Evolutionary conservation across 306 rosid species (phyloP).

Genomic region (Herpetospermum pedunculosum): DNA sequence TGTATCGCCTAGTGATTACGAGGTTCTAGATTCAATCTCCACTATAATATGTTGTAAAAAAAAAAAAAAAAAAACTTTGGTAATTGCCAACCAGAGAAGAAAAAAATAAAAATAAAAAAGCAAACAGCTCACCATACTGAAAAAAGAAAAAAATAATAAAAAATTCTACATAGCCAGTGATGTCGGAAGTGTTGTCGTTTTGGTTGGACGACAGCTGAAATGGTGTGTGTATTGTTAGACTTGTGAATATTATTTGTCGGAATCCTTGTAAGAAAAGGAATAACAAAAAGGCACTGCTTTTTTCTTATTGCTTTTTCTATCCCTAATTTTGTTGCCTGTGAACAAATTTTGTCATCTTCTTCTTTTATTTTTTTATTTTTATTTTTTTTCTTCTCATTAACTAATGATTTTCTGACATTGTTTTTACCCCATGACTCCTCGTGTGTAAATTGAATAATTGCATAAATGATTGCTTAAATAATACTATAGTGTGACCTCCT

Average conservation of each 20-base stretch:
- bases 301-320: neutral
- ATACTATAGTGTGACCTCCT: neutral
- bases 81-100: too few relatives aligned
- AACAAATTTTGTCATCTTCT: constrained; percentile 6
- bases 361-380: neutral
- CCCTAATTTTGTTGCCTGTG: constrained; percentile 4
- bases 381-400: neutral
- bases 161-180: neutral
- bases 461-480: neutral
- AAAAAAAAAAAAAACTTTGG: too few relatives aligned
- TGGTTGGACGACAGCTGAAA: neutral
- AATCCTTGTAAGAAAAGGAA: neutral
- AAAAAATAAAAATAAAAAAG: neutral
- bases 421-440: neutral
- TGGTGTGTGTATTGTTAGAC: neutral
- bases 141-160: neutral
- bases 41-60: too few relatives aligned
- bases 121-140: neutral
- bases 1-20: too few relatives aligned
- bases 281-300: neutral
- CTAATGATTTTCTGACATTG: neutral
- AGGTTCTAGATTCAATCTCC: too few relatives aligned
- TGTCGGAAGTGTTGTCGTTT: neutral
- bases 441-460: neutral
- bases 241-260: constrained; percentile 1